Evolutionary conservation across 331 rosid species (phyloP), one percentile per base, ranked within the genome.

Genomic region (Acacia concinna): DNA sequence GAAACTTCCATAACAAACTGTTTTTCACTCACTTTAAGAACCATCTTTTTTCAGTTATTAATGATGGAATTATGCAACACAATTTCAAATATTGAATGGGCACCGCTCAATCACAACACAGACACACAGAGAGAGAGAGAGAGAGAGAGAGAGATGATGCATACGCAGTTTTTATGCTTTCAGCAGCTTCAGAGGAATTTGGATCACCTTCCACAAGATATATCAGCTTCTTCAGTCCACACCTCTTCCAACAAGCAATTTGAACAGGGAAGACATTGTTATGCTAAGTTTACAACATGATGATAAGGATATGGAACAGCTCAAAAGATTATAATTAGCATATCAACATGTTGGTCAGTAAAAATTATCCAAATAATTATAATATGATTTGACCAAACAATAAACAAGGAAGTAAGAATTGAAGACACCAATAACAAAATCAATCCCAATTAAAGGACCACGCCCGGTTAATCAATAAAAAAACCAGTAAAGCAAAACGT

Each of bases 161-260:
- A 81, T 90, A 93, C 97, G 97, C 98, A 69, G 98, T 95, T 90
- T 95, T 95, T 76, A 95, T 87, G 89, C 97, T 92, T 78, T 95
- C 98, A 10, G 97, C 91, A 54, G 94, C 97, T 88, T 95, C 98
- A 40, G 96, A 91, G 81, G 94, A 73, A 90, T 95, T 92, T 78
- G 97, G 96, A 77, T 95, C 98, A 73, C 98, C 99, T 87, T 95
- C 99, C 81, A 95, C 97, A 8, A 95, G 92, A 91, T 95, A 95
- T 84, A 95, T 91, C 89, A 92, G 85, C 86, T 89, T 95, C 85
- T 87, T 92, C 64, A 95, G 86, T 67, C 99, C 99, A 78, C 97
- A 95, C 85, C 99, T 91, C 99, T 95, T 59, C 57, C 82, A 82
- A 81, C 51, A 63, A 34, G 77, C 82, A 87, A 80, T 37, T 78